Conservation (phyloP, 2,329 filamentous ascomycete species). For the Trichothecium sympodiale region DNA sequence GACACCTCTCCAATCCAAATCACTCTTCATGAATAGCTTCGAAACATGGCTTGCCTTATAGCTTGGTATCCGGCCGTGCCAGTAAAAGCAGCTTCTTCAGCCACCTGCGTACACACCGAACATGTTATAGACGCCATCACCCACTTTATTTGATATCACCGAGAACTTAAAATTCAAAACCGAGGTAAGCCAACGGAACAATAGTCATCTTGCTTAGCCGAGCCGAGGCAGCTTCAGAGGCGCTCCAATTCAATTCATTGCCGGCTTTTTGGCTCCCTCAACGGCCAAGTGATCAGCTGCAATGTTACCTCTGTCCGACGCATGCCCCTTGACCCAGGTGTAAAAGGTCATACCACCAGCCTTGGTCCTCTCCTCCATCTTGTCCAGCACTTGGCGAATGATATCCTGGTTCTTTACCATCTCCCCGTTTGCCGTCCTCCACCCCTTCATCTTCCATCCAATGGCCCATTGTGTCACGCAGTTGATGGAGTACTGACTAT, state of each 20-base stretch:
- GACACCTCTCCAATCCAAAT: too few relatives aligned
- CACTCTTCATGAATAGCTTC: too few relatives aligned
- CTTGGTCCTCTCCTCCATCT: constrained; percentile 57
- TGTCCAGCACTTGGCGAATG: constrained; percentile 58
- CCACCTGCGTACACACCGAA: too few relatives aligned
- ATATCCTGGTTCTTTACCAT: constrained; percentile 81
- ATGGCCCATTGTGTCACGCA: constrained; percentile 77
- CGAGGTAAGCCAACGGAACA: too few relatives aligned
- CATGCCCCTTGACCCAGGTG: constrained; percentile 85
- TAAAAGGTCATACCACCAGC: constrained; percentile 56
- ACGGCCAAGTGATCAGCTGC: constrained; percentile 73
- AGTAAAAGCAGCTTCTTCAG: too few relatives aligned
- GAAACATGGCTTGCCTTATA: too few relatives aligned
- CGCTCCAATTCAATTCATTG: background rate
- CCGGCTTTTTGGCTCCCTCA: constrained; percentile 19
- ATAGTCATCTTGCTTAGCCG: too few relatives aligned
- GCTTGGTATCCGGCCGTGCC: too few relatives aligned
- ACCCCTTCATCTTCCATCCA: constrained; percentile 65
- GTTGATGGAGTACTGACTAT: constrained; percentile 83
- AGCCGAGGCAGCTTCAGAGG: background rate
- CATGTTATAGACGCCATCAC: too few relatives aligned
- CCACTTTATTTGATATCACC: too few relatives aligned
- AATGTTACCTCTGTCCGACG: constrained; percentile 59
- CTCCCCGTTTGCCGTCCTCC: constrained; percentile 61
- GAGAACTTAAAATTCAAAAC: too few relatives aligned